These are phyloP conservation scores for Kodamaea laetipori DNA, from an alignment of 805 yeast genomes.

Conservation along the genomic window DNA sequence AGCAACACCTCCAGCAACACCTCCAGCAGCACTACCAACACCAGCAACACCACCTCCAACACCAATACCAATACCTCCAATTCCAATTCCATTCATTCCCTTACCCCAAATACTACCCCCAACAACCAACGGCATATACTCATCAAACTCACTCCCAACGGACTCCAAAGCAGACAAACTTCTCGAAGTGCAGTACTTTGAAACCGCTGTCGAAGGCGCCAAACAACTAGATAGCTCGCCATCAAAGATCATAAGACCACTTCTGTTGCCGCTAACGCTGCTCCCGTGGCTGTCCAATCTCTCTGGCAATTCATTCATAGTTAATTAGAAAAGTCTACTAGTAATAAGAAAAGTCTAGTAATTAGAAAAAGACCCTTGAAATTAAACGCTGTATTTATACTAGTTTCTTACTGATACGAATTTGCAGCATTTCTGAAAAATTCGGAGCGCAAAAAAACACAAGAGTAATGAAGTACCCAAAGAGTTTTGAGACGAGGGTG, in stretches of 20 bases:
- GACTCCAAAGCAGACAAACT: slow-evolving; percentile 12
- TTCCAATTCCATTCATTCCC: background rate
- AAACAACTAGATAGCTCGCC: background rate
- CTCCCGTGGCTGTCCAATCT: background rate
- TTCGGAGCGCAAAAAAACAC: background rate
- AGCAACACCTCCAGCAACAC: background rate
- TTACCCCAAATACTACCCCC: slow-evolving; percentile 4
- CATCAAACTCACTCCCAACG: slow-evolving; percentile 12
- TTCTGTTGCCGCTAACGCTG: background rate
- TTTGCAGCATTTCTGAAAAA: slow-evolving; percentile 8
- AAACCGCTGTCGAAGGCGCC: background rate
- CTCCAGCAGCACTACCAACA: background rate
- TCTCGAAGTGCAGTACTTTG: slow-evolving; percentile 12
- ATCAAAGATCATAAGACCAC: background rate
- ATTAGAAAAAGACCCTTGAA: background rate
- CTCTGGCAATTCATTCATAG: background rate
- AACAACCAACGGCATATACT: slow-evolving; percentile 1
- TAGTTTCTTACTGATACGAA: background rate
- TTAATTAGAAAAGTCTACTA: background rate
- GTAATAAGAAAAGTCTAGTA: background rate
- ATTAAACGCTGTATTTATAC: slow-evolving; percentile 6
- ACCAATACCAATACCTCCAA: background rate
- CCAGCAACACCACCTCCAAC: background rate
- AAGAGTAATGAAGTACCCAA: slow-evolving; percentile 31
- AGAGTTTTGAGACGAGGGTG: slow-evolving; percentile 35